A percentile compares a stretch with the other conserved stretches of the same genome.
phyloP scores from a whole-genome alignment of 148 eudicot species.

The Camellia sinensis region DNA sequence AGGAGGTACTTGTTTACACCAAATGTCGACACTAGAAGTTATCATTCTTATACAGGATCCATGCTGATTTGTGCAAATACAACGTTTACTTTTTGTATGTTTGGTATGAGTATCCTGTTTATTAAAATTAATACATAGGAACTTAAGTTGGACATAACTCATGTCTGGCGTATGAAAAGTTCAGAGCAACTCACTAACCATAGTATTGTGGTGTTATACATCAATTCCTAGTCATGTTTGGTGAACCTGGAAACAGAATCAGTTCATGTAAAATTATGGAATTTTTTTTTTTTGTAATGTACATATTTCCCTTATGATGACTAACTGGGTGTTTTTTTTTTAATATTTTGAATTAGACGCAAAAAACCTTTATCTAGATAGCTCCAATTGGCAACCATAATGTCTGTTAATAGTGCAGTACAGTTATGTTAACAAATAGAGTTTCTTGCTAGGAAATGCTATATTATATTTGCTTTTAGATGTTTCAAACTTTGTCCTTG shows the following conservation, averaged over 20 bases:
- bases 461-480: too few relatives aligned
- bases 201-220: not conserved
- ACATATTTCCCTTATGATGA: not conserved
- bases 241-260: not conserved
- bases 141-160: not conserved
- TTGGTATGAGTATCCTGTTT: not conserved
- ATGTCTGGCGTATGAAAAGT: not conserved
- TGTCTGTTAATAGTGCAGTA: not conserved
- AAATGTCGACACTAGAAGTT: not conserved
- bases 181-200: not conserved
- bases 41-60: not conserved
- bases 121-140: not conserved
- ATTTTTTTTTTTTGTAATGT: not conserved
- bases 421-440: not conserved
- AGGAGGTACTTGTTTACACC: constrained; percentile 49
- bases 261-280: not conserved
- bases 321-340: too few relatives aligned
- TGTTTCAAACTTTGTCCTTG: not conserved
- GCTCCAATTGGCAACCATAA: not conserved
- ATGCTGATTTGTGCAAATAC: not conserved
- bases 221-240: not conserved
- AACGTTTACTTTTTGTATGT: not conserved
- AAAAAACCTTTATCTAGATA: too few relatives aligned
- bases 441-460: not conserved
- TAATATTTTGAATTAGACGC: too few relatives aligned